Conservation (phyloP, 257 asterid species). For the Cynanchum wilfordii region DNA sequence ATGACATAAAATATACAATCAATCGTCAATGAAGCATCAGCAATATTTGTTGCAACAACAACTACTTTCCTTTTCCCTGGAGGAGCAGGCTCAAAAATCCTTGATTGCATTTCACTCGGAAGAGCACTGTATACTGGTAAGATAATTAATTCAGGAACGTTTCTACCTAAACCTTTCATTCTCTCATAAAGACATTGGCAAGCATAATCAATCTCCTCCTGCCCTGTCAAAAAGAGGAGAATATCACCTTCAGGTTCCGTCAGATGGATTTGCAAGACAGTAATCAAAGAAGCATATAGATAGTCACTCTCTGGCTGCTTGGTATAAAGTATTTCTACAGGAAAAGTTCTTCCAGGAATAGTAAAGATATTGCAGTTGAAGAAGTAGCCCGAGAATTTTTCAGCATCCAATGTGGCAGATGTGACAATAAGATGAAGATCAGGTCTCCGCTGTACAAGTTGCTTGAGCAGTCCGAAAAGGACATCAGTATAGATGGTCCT, state of each 20-base stretch:
- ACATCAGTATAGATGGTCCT: slow-evolving; percentile 87
- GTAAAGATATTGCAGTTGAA: slow-evolving; percentile 93
- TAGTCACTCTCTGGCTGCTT: slow-evolving; percentile 98
- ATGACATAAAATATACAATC: slow-evolving; percentile 91
- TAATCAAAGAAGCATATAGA: slow-evolving; percentile 78
- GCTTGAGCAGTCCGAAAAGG: slow-evolving; percentile 73
- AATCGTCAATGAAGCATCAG: slow-evolving; percentile 91
- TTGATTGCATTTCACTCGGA: slow-evolving; percentile 96
- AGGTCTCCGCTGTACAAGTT: slow-evolving; percentile 68
- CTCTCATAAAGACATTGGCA: slow-evolving; percentile 92
- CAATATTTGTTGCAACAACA: slow-evolving; percentile 93
- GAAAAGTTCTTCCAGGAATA: slow-evolving; percentile 92
- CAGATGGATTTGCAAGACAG: slow-evolving; percentile 89
- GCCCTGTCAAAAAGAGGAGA: slow-evolving; percentile 90
- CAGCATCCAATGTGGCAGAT: slow-evolving; percentile 92
- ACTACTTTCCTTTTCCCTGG: slow-evolving; percentile 94
- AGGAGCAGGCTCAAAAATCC: slow-evolving; percentile 96
- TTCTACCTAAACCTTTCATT: slow-evolving; percentile 82
- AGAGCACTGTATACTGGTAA: slow-evolving; percentile 91
- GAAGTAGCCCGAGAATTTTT: slow-evolving; percentile 88
- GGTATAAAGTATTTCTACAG: slow-evolving; percentile 84
- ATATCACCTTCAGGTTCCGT: slow-evolving; percentile 97
- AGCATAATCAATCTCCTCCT: slow-evolving; percentile 95
- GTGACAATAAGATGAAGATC: slow-evolving; percentile 93
- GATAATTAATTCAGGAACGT: slow-evolving; percentile 84